These are phyloP conservation scores for Boletus sp. DNA, from an alignment of 768 basidiomycete genomes.

Conservation along the genomic window DNA sequence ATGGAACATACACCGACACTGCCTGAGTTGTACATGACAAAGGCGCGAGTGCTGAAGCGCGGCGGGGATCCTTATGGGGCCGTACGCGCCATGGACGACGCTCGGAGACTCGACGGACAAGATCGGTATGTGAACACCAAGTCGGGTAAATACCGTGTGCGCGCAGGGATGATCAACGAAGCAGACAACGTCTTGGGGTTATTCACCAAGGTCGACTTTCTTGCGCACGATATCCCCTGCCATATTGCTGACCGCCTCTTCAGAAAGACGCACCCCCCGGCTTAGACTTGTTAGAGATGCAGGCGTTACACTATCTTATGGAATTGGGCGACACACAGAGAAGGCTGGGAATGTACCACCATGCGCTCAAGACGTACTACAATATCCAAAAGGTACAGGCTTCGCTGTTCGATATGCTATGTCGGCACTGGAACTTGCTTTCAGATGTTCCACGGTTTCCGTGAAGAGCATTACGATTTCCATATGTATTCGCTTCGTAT, in stretches of 20 bases:
- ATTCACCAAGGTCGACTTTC: constrained; percentile 78
- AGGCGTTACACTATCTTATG: constrained; percentile 80
- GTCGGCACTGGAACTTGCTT: constrained; percentile 3
- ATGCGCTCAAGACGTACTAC: constrained; percentile 84
- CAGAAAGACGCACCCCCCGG: constrained; percentile 87
- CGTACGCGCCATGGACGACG: constrained; percentile 72
- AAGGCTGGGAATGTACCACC: constrained; percentile 59
- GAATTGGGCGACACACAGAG: constrained; percentile 78
- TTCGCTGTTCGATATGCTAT: constrained; percentile 1
- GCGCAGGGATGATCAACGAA: constrained; percentile 77
- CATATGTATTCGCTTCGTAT: constrained; percentile 92
- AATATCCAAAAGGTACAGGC: constrained; percentile 64
- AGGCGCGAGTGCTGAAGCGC: constrained; percentile 82
- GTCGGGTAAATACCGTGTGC: constrained; percentile 82
- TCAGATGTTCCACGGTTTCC: constrained; percentile 79
- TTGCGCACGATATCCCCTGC: not conserved
- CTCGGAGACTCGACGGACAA: constrained; percentile 83
- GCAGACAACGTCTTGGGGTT: constrained; percentile 72
- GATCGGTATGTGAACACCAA: constrained; percentile 96
- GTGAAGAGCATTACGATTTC: constrained; percentile 98
- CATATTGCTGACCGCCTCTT: constrained; percentile 6
- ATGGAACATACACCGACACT: constrained; percentile 87
- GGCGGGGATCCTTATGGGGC: constrained; percentile 78
- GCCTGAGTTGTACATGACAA: constrained; percentile 82
- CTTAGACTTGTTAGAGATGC: constrained; percentile 91